phyloP scores from a whole-genome alignment of 495 filamentous ascomycete species.

The Annulohypoxylon bovei region DNA sequence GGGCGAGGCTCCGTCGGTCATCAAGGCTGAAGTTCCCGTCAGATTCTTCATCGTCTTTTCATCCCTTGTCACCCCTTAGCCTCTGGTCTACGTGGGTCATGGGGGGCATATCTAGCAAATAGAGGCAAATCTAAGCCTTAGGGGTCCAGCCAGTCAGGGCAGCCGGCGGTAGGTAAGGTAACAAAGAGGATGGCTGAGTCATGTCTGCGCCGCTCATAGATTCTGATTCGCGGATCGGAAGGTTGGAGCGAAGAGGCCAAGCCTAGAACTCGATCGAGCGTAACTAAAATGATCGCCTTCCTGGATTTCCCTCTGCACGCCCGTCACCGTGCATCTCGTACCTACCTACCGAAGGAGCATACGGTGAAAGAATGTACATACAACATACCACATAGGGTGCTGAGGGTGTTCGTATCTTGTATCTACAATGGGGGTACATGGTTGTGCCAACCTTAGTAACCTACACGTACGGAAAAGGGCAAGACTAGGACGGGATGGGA shows the following conservation, averaged over 20 bases:
- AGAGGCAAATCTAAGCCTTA: constrained; percentile 19
- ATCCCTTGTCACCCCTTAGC: background rate
- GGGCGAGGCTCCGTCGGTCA: constrained; percentile 33
- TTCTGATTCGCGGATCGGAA: constrained; percentile 21
- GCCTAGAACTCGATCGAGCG: constrained; percentile 36
- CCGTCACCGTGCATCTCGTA: constrained; percentile 37
- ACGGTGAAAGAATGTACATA: constrained; percentile 31
- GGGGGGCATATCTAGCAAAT: constrained; percentile 15
- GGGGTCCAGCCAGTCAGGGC: constrained; percentile 31
- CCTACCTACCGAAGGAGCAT: constrained; percentile 20
- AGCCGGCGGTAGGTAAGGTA: constrained; percentile 17
- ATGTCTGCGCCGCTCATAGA: constrained; percentile 9
- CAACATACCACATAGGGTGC: constrained; percentile 10
- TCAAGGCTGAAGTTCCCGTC: constrained; percentile 35
- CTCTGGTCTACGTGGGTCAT: background rate
- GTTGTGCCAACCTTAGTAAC: constrained; percentile 31
- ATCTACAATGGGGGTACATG: constrained; percentile 18
- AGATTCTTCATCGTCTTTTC: constrained; percentile 5
- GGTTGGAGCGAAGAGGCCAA: constrained; percentile 21
- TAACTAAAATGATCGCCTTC: constrained; percentile 40
- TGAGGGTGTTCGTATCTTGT: constrained; percentile 13
- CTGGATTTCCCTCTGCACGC: constrained; percentile 35
- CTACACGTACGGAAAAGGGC: constrained; percentile 31
- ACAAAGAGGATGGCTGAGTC: constrained; percentile 31
- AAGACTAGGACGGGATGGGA: constrained; percentile 37